Evolutionary conservation across 1,284 basidiomycete genomes (phyloP).

Genomic region (Heterobasidion parviporum): DNA sequence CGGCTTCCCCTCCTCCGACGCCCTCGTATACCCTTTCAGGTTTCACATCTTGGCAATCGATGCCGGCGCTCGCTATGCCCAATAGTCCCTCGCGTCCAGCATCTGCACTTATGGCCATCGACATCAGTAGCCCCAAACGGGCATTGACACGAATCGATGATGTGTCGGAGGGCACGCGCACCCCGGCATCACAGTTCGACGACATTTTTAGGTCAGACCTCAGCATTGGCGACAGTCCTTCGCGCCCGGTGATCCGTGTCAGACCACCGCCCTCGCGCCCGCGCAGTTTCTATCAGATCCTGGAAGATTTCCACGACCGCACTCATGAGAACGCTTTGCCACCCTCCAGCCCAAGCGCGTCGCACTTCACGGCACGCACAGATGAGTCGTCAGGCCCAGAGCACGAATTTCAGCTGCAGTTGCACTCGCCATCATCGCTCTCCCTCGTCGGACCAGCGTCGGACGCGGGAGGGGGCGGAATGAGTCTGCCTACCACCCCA

Average conservation of each 20-base stretch:
- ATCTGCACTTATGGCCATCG: conserved; percentile 36
- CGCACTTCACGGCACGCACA: conserved; percentile 17
- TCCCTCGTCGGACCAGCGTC: neutral
- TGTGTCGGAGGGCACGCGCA: neutral
- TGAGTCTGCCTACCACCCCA: conserved; percentile 6
- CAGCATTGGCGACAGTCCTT: conserved; percentile 4
- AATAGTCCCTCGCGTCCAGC: conserved; percentile 13
- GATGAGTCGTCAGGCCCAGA: conserved; percentile 13
- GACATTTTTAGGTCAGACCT: neutral
- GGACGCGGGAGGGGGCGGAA: conserved; percentile 1
- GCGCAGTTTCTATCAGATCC: conserved; percentile 54
- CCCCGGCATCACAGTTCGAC: neutral
- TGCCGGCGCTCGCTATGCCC: conserved; percentile 42
- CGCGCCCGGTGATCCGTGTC: conserved; percentile 26
- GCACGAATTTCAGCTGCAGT: neutral
- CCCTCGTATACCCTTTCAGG: conserved; percentile 36
- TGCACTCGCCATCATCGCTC: neutral
- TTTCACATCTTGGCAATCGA: conserved; percentile 32
- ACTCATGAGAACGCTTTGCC: conserved; percentile 1
- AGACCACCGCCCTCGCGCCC: conserved; percentile 36
- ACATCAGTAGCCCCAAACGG: conserved; percentile 20
- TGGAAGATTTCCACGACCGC: conserved; percentile 48
- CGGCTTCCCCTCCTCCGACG: conserved; percentile 12
- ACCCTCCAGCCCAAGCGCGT: conserved; percentile 17
- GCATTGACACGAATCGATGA: conserved; percentile 15